A percentile compares a stretch with the other conserved stretches of the same genome.
Evolutionary conservation across 345 rosid species (phyloP).

Genomic region (Sisymbrium irio): DNA sequence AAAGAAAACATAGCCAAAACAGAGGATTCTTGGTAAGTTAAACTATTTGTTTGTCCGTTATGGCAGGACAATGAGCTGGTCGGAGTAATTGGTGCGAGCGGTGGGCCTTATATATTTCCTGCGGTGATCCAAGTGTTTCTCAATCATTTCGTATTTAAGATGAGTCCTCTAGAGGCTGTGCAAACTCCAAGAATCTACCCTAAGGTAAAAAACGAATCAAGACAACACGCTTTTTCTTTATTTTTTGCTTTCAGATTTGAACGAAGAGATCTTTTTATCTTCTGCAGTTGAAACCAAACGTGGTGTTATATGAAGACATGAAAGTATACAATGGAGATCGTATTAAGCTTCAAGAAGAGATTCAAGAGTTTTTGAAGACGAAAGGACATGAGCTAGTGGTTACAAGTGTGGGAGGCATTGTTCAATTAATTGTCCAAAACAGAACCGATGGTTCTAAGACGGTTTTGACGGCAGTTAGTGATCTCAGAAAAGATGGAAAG

Average conservation of each 20-base stretch:
- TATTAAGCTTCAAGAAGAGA: slow-evolving; percentile 65
- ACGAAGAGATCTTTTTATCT: neutral
- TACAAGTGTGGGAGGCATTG: slow-evolving; percentile 55
- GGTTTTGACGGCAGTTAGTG: slow-evolving; percentile 63
- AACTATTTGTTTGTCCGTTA: neutral
- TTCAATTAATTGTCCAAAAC: slow-evolving; percentile 62
- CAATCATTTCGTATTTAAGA: slow-evolving; percentile 60
- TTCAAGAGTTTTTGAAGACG: slow-evolving; percentile 48
- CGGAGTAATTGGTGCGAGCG: slow-evolving; percentile 80
- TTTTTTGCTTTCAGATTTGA: neutral
- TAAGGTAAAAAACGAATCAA: slow-evolving; percentile 41
- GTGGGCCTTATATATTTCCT: slow-evolving; percentile 73
- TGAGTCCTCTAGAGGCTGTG: slow-evolving; percentile 78
- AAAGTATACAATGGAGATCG: slow-evolving; percentile 65
- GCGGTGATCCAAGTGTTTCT: slow-evolving; percentile 80
- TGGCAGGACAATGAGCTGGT: slow-evolving; percentile 65
- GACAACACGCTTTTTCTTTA: neutral
- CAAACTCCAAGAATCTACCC: slow-evolving; percentile 77
- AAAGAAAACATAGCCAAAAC: neutral
- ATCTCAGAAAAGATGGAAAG: slow-evolving; percentile 75
- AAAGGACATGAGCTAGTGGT: slow-evolving; percentile 56
- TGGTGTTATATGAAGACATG: slow-evolving; percentile 64
- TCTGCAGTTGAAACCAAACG: slow-evolving; percentile 70
- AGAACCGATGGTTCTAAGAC: slow-evolving; percentile 35
- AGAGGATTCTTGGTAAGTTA: neutral